These are phyloP conservation scores for Rhodosporidiobolus sp. DNA, from an alignment of 768 basidiomycete genomes.

Conservation along the genomic window DNA sequence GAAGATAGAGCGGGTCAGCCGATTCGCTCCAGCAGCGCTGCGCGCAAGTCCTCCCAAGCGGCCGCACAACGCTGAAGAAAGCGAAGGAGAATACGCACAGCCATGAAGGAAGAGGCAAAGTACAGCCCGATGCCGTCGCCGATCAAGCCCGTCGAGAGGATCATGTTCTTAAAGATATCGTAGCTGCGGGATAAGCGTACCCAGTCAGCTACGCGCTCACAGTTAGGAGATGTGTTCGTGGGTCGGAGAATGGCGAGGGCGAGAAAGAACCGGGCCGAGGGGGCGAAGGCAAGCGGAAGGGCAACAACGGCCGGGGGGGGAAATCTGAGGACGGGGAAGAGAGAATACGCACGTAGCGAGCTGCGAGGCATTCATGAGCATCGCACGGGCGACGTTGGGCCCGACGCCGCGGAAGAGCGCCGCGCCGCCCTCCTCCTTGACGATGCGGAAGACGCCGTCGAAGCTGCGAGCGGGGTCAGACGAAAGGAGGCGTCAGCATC, in stretches of 20 bases:
- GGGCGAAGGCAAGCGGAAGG: too few relatives aligned
- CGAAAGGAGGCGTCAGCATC: too few relatives aligned
- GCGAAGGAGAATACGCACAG: conserved; percentile 13
- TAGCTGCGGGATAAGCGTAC: conserved; percentile 22
- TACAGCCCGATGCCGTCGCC: conserved; percentile 41
- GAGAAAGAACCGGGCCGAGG: too few relatives aligned
- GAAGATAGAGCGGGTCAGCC: background rate
- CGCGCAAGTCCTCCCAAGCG: too few relatives aligned
- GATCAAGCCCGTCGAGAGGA: conserved; percentile 33
- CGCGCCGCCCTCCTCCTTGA: conserved; percentile 37
- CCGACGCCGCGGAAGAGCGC: conserved; percentile 42
- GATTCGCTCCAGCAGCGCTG: too few relatives aligned
- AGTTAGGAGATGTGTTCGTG: too few relatives aligned
- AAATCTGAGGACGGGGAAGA: background rate
- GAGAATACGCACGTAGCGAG: conserved; percentile 38
- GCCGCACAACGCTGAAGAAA: background rate
- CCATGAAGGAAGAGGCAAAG: conserved; percentile 42
- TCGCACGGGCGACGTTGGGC: conserved; percentile 41
- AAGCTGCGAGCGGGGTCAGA: conserved; percentile 24
- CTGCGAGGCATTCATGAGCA: conserved; percentile 44
- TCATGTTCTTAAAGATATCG: conserved; percentile 42
- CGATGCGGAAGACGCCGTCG: conserved; percentile 41
- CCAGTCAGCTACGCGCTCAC: too few relatives aligned
- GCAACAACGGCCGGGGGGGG: too few relatives aligned
- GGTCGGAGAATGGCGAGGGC: too few relatives aligned